A percentile compares a stretch with the other conserved stretches of the same genome.
Conservation (phyloP, 2,329 filamentous ascomycete genomes). For the Arthrobotrys musiformis region DNA sequence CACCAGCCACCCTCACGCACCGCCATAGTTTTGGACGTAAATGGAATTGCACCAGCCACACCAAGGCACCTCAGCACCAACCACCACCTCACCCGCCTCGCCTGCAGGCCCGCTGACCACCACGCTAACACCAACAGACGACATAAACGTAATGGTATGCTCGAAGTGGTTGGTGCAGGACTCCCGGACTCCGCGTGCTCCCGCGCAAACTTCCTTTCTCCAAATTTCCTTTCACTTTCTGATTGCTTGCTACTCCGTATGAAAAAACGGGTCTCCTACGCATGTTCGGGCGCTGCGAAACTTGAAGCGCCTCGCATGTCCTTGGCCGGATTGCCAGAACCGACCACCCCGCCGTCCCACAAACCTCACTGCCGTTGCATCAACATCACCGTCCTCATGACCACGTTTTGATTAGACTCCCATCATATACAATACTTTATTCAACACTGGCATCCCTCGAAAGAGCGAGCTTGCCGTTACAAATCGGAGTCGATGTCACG, state of each 20-base stretch:
- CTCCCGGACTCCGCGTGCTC: conserved; percentile 29
- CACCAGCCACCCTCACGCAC: background rate
- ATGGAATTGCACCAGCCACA: conserved; percentile 27
- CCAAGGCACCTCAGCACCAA: no score
- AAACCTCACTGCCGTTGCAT: background rate
- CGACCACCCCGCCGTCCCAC: conserved; percentile 1
- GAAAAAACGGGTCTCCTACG: background rate
- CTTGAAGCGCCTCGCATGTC: conserved; percentile 20
- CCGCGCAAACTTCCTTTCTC: conserved; percentile 29
- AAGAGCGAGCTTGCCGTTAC: conserved; percentile 6
- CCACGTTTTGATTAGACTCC: background rate
- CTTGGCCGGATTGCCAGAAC: background rate
- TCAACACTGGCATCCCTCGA: background rate
- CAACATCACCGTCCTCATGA: background rate
- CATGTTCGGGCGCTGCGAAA: conserved; percentile 9
- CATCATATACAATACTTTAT: background rate
- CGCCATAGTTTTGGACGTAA: background rate
- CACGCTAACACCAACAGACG: background rate
- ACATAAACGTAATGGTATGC: conserved; percentile 23
- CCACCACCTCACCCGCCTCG: conserved; percentile 24
- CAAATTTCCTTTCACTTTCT: background rate
- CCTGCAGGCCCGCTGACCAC: conserved; percentile 9
- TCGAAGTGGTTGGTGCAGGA: conserved; percentile 13
- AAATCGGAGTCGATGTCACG: conserved; percentile 42
- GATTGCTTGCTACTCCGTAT: background rate